Evolutionary conservation across 1,284 basidiomycete genomes (phyloP).

Genomic region (Singerocomus inundabilis): DNA sequence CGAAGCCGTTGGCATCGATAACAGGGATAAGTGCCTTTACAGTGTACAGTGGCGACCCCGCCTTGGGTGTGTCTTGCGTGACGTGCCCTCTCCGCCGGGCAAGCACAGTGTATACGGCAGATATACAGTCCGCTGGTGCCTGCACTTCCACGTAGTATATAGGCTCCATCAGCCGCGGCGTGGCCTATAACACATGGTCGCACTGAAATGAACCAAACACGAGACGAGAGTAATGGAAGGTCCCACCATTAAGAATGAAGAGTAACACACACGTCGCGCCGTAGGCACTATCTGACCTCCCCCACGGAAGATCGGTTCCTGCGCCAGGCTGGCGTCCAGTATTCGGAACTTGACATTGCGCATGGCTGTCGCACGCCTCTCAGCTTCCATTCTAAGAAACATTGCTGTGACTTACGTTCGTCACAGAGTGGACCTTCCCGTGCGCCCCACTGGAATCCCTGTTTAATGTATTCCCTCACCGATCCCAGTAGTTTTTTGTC

Average conservation of each 20-base stretch:
- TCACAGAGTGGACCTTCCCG: constrained; percentile 97
- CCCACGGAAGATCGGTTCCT: constrained; percentile 96
- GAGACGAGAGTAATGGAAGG: constrained; percentile 7
- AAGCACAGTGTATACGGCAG: constrained; percentile 96
- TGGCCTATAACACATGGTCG: constrained; percentile 53
- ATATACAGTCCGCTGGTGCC: constrained; percentile 97
- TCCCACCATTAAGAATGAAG: constrained; percentile 93
- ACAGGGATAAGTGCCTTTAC: constrained; percentile 98
- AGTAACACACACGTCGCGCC: constrained; percentile 95
- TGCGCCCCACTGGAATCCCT: constrained; percentile 99
- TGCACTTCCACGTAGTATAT: constrained; percentile 99
- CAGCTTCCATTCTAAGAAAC: constrained; percentile 5
- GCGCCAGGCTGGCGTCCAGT: constrained; percentile 86
- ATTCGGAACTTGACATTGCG: constrained; percentile 98
- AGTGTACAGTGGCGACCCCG: constrained; percentile 95
- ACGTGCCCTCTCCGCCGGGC: constrained; percentile 97
- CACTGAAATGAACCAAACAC: constrained; percentile 1
- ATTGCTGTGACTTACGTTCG: constrained; percentile 73
- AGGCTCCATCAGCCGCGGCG: constrained; percentile 92
- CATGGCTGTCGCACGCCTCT: constrained; percentile 63
- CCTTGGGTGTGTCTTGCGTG: constrained; percentile 95
- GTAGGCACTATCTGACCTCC: constrained; percentile 99
- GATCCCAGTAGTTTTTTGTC: constrained; percentile 91
- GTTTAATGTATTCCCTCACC: constrained; percentile 94
- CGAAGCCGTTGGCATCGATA: constrained; percentile 98